Evolutionary conservation across 2,329 filamentous ascomycete genomes (phyloP).

Genomic region (Pestalotiopsis sp.): DNA sequence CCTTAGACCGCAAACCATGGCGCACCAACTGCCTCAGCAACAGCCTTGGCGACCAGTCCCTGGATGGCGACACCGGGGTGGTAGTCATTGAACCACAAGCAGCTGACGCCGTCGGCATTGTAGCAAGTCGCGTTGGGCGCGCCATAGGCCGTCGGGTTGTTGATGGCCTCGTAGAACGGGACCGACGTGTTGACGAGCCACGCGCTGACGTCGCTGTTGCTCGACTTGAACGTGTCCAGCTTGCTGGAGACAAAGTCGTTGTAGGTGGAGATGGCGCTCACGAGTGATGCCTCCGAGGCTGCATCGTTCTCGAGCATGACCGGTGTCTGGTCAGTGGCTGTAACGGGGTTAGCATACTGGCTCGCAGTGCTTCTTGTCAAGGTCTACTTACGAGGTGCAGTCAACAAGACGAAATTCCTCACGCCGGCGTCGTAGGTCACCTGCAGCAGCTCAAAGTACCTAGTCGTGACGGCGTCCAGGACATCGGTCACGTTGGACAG

Average conservation of each 20-base stretch:
- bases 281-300: background rate
- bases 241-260: constrained; percentile 17
- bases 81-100: constrained; percentile 22
- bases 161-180: constrained; percentile 16
- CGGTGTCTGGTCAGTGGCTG: constrained; percentile 4
- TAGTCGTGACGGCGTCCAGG: constrained; percentile 15
- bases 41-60: constrained; percentile 16
- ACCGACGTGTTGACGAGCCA: constrained; percentile 20
- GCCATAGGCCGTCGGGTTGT: constrained; percentile 22
- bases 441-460: constrained; percentile 20
- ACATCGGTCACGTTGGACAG: constrained; percentile 18
- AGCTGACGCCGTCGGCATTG: constrained; percentile 18
- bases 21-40: constrained; percentile 12
- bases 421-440: constrained; percentile 17
- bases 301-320: constrained; percentile 5
- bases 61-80: constrained; percentile 23
- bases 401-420: constrained; percentile 21
- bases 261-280: constrained; percentile 16
- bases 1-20: background rate
- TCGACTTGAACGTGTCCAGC: constrained; percentile 16
- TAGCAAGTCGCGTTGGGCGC: constrained; percentile 20
- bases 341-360: background rate
- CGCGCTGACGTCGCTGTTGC: constrained; percentile 15
- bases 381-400: constrained; percentile 14
- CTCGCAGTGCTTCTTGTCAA: background rate